Percentiles rank a stretch among this genome's conserved stretches.
These are phyloP conservation scores for Fusarium sp. DNA, from an alignment of 2,329 filamentous ascomycete species.

Conservation along the genomic window DNA sequence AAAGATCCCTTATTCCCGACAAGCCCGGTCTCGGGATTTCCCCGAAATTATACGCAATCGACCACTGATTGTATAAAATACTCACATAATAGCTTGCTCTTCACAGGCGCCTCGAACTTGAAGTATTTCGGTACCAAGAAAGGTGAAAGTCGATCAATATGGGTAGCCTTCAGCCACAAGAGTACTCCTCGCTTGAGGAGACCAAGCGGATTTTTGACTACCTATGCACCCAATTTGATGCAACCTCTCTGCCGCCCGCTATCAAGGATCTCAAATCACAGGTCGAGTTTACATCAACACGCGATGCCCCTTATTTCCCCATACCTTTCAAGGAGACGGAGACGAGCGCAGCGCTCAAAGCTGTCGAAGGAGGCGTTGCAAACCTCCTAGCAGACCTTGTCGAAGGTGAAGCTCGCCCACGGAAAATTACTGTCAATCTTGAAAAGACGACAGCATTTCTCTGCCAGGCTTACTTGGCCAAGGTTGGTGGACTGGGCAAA, in stretches of 20 bases:
- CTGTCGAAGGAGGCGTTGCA: conserved; percentile 53
- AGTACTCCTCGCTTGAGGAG: conserved; percentile 39
- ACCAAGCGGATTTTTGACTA: conserved; percentile 36
- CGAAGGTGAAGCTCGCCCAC: conserved; percentile 14
- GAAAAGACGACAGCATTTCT: conserved; percentile 59
- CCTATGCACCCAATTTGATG: conserved; percentile 42
- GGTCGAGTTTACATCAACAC: conserved; percentile 50
- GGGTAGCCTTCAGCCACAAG: conserved; percentile 23
- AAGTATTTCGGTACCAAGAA: not conserved
- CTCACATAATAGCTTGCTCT: conserved; percentile 7
- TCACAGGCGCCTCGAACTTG: not conserved
- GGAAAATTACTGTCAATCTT: conserved; percentile 47
- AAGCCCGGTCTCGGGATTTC: not conserved
- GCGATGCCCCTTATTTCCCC: conserved; percentile 57
- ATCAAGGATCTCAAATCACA: conserved; percentile 38
- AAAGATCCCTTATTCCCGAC: conserved; percentile 6
- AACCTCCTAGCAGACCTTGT: conserved; percentile 47
- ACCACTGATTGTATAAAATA: conserved; percentile 22
- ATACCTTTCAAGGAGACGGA: conserved; percentile 62
- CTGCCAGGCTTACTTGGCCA: conserved; percentile 52
- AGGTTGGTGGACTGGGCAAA: conserved; percentile 53
- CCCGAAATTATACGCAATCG: conserved; percentile 8
- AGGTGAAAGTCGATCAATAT: conserved; percentile 3
- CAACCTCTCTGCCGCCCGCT: conserved; percentile 45
- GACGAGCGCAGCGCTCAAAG: conserved; percentile 57